Evolutionary conservation across 805 yeast species (phyloP).

Genomic region (Metschnikowia corniflorae): DNA sequence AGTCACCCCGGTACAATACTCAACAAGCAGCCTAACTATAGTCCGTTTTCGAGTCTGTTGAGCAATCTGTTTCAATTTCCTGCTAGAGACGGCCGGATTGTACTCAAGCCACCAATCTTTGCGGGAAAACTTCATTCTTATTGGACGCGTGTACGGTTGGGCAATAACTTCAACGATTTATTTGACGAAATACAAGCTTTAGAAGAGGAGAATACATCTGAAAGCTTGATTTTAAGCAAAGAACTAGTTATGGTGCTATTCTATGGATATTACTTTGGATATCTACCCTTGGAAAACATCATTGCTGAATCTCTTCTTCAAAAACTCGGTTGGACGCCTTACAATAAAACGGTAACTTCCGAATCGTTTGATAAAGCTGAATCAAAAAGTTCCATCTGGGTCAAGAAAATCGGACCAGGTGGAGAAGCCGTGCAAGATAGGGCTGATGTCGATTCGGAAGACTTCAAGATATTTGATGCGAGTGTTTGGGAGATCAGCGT

Average conservation of each 20-base stretch:
- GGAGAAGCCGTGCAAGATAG: constrained; percentile 10
- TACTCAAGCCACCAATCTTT: constrained; percentile 33
- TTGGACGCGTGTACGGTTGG: constrained; percentile 40
- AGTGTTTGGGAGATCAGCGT: constrained; percentile 39
- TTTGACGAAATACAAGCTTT: constrained; percentile 27
- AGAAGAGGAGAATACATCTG: constrained; percentile 21
- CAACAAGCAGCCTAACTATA: constrained; percentile 18
- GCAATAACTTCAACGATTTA: constrained; percentile 31
- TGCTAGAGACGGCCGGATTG: constrained; percentile 1
- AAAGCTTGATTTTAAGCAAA: constrained; percentile 22
- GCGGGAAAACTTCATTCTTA: constrained; percentile 33
- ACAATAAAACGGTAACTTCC: constrained; percentile 17
- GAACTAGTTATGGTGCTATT: constrained; percentile 39
- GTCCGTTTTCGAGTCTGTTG: constrained; percentile 27
- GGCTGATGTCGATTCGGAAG: constrained; percentile 27
- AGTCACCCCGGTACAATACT: constrained; percentile 24
- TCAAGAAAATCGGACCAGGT: constrained; percentile 21
- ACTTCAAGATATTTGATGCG: constrained; percentile 41
- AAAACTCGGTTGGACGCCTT: constrained; percentile 42
- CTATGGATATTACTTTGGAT: constrained; percentile 42
- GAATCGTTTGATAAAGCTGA: neutral
- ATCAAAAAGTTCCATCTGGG: constrained; percentile 22
- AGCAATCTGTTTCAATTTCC: constrained; percentile 38
- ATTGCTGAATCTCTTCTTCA: constrained; percentile 40
- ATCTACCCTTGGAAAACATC: constrained; percentile 41